Evolutionary conservation across 805 yeast genomes (phyloP).

Genomic region (Metschnikowia santaceciliae): DNA sequence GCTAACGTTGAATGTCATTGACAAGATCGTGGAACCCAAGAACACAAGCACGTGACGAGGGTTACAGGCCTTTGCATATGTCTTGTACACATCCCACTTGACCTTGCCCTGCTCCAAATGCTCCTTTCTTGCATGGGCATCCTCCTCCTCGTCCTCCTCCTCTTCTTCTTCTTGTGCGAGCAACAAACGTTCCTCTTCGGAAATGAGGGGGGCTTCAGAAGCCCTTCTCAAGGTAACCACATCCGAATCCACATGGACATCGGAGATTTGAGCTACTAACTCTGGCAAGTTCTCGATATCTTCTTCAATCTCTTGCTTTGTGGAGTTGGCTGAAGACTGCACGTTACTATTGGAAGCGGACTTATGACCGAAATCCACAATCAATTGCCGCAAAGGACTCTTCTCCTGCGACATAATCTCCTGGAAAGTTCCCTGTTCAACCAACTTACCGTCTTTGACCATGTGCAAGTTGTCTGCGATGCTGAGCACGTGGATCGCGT

Average conservation of each 20-base stretch:
- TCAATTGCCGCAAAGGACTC: conserved; percentile 50
- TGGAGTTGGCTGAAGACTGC: conserved; percentile 16
- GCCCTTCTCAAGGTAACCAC: conserved; percentile 53
- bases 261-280: conserved; percentile 25
- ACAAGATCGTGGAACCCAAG: conserved; percentile 49
- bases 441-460: conserved; percentile 63
- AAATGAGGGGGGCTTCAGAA: conserved; percentile 46
- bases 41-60: conserved; percentile 58
- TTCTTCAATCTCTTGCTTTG: conserved; percentile 20
- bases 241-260: conserved; percentile 28
- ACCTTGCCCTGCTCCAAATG: conserved; percentile 92
- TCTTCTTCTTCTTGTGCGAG: conserved; percentile 32
- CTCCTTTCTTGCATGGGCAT: conserved; percentile 54
- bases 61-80: conserved; percentile 87
- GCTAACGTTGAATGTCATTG: conserved; percentile 58
- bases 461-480: conserved; percentile 69
- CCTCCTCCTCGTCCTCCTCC: conserved; percentile 31
- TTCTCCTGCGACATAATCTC: conserved; percentile 44
- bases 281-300: conserved; percentile 19
- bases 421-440: conserved; percentile 61
- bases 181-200: conserved; percentile 31
- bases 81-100: conserved; percentile 76
- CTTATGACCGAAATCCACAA: conserved; percentile 59
- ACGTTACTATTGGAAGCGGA: conserved; percentile 18
- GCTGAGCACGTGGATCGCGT: conserved; percentile 75